Conservation (phyloP, 768 basidiomycete species). For the Amyloporia xantha region DNA sequence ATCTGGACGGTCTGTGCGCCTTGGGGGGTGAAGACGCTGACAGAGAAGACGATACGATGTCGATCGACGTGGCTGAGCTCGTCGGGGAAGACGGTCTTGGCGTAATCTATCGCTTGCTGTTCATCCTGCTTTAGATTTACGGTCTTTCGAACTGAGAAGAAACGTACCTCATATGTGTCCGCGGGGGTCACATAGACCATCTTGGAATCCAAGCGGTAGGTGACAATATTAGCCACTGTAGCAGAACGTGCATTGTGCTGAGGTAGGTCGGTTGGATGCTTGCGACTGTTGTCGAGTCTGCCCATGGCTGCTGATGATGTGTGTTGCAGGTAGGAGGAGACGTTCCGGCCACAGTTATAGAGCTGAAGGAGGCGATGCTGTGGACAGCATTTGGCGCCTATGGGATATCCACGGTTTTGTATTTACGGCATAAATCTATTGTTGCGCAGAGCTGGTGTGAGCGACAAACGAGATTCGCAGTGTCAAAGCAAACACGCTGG, state of each 20-base stretch:
- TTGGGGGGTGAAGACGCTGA: conserved; percentile 15
- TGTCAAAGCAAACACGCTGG: no score
- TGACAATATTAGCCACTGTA: conserved; percentile 12
- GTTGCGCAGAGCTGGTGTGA: no score
- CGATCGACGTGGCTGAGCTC: conserved; percentile 14
- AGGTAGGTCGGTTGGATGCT: background rate
- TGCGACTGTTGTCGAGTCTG: background rate
- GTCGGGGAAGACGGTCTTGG: conserved; percentile 15
- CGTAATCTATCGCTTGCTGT: conserved; percentile 20
- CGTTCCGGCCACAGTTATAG: background rate
- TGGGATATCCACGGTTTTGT: no score
- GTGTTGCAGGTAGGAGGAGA: background rate
- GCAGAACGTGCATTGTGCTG: background rate
- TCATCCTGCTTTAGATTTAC: background rate
- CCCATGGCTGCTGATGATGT: background rate
- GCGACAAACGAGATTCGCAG: no score
- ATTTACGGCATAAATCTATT: no score
- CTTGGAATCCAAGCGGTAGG: conserved; percentile 18
- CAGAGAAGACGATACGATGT: conserved; percentile 17
- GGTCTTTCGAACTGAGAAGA: background rate
- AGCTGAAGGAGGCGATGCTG: no score
- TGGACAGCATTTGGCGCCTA: no score
- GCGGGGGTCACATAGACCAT: conserved; percentile 25
- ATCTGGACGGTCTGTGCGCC: conserved; percentile 17
- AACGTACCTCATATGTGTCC: conserved; percentile 16